Percentiles rank a stretch among this genome's conserved stretches.
phyloP scores from a whole-genome alignment of 2,329 filamentous ascomycete species.

The Arthrobotrys megalospora region DNA sequence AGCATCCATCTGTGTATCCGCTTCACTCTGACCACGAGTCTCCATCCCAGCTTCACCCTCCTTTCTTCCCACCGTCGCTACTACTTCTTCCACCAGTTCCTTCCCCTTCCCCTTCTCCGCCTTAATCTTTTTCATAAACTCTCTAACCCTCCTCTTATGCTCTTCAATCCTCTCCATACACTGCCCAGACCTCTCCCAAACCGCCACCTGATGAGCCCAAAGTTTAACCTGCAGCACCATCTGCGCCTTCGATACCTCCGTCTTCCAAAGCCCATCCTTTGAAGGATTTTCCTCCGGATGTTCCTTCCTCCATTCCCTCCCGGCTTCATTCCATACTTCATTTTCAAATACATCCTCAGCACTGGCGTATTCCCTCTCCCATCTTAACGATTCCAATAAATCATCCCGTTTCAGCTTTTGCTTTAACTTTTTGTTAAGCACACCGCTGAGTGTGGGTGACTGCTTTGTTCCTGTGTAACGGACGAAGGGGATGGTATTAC shows the following conservation, averaged over 20 bases:
- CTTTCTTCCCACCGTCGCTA: background rate
- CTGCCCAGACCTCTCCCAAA: slow-evolving; percentile 32
- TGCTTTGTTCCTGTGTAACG: slow-evolving; percentile 47
- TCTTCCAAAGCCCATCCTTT: slow-evolving; percentile 2
- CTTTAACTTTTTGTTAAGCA: slow-evolving; percentile 29
- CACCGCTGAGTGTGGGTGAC: background rate
- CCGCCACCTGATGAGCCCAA: slow-evolving; percentile 25
- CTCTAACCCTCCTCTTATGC: slow-evolving; percentile 24
- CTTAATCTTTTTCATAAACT: slow-evolving; percentile 15
- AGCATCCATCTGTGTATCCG: slow-evolving; percentile 8
- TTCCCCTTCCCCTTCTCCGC: slow-evolving; percentile 23
- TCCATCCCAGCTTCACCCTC: background rate
- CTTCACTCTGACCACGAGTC: background rate
- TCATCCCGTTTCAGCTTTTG: slow-evolving; percentile 38
- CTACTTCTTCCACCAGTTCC: background rate
- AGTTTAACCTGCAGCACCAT: slow-evolving; percentile 21
- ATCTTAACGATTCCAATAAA: slow-evolving; percentile 10
- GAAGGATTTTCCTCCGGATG: slow-evolving; percentile 21
- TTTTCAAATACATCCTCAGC: slow-evolving; percentile 42
- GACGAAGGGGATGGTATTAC: slow-evolving; percentile 39
- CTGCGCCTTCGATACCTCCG: slow-evolving; percentile 11
- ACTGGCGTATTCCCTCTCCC: background rate
- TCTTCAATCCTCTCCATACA: slow-evolving; percentile 38
- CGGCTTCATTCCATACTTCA: slow-evolving; percentile 15
- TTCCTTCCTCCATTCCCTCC: slow-evolving; percentile 33